Percentiles rank a stretch among this genome's conserved stretches.
phyloP scores from a whole-genome alignment of 352 stramenopile species.

The Albugo candida region DNA sequence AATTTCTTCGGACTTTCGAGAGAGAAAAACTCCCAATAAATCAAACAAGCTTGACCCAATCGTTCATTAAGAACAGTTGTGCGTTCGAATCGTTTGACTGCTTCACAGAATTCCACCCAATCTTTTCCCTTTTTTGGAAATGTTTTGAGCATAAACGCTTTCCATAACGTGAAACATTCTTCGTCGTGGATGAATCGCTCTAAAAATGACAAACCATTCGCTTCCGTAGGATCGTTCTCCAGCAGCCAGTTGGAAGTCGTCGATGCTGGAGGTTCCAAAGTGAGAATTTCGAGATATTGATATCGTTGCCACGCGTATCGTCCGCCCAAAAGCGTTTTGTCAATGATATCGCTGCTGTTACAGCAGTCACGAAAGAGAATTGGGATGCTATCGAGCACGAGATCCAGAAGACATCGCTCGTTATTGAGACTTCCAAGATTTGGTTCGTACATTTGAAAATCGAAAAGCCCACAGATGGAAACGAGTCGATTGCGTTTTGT shows the following conservation, averaged over 20 bases:
- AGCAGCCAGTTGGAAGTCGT: conserved; percentile 17
- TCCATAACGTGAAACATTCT: conserved; percentile 72
- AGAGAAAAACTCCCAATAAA: conserved; percentile 73
- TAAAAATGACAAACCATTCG: conserved; percentile 64
- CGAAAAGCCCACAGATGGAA: conserved; percentile 52
- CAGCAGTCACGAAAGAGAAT: conserved; percentile 76
- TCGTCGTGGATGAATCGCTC: conserved; percentile 75
- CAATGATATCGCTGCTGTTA: conserved; percentile 37
- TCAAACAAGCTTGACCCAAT: conserved; percentile 45
- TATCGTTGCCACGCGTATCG: conserved; percentile 19
- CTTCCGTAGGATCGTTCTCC: conserved; percentile 37
- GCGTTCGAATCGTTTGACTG: conserved; percentile 67
- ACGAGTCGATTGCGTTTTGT: conserved; percentile 3
- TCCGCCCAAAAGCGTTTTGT: conserved; percentile 70
- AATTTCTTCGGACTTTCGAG: conserved; percentile 25
- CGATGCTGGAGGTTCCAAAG: background rate
- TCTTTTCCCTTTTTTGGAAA: conserved; percentile 19
- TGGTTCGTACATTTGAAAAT: conserved; percentile 44
- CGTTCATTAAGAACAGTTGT: conserved; percentile 42
- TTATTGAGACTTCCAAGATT: conserved; percentile 66
- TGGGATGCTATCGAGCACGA: conserved; percentile 68
- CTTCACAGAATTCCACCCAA: conserved; percentile 62
- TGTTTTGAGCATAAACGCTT: conserved; percentile 38
- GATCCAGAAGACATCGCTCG: conserved; percentile 52
- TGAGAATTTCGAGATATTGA: background rate